A percentile compares a stretch with the other conserved stretches of the same genome.
phyloP scores from a whole-genome alignment of 768 basidiomycete genomes.

The Collybia nuda region DNA sequence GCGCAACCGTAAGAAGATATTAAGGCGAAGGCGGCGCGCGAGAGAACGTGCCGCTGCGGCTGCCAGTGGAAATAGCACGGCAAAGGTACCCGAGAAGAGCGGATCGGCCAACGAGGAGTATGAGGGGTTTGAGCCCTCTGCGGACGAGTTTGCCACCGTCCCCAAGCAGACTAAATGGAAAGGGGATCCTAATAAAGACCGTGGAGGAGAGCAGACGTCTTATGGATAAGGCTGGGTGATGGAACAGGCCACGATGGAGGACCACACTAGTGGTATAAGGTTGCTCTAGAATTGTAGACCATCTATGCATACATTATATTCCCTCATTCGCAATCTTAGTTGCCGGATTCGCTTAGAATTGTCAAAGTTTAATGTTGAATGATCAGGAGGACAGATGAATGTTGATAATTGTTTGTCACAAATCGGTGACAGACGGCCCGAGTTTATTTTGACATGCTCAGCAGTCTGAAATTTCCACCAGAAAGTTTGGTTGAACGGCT shows the following conservation, averaged over 20 bases:
- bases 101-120: slow-evolving; percentile 21
- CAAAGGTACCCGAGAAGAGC: slow-evolving; percentile 17
- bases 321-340: background rate
- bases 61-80: slow-evolving; percentile 33
- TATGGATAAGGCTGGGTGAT: slow-evolving; percentile 1
- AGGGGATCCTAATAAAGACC: slow-evolving; percentile 18
- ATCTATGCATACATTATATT: too few relatives aligned
- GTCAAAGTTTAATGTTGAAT: too few relatives aligned
- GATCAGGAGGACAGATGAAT: too few relatives aligned
- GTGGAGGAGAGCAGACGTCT: slow-evolving; percentile 4
- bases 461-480: too few relatives aligned
- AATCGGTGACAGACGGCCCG: too few relatives aligned
- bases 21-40: slow-evolving; percentile 67
- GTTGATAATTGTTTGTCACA: too few relatives aligned
- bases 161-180: slow-evolving; percentile 18
- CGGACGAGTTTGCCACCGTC: slow-evolving; percentile 5
- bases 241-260: background rate
- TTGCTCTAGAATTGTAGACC: too few relatives aligned
- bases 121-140: slow-evolving; percentile 24
- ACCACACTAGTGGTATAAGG: too few relatives aligned
- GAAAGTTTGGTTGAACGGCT: too few relatives aligned
- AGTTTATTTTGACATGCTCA: too few relatives aligned
- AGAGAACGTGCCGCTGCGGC: slow-evolving; percentile 64
- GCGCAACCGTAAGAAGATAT: slow-evolving; percentile 74
- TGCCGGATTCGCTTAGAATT: too few relatives aligned